Evolutionary conservation across 2,329 filamentous ascomycete species (phyloP), one percentile per base, ranked within the genome.

Genomic region (Colletotrichum australisinense): DNA sequence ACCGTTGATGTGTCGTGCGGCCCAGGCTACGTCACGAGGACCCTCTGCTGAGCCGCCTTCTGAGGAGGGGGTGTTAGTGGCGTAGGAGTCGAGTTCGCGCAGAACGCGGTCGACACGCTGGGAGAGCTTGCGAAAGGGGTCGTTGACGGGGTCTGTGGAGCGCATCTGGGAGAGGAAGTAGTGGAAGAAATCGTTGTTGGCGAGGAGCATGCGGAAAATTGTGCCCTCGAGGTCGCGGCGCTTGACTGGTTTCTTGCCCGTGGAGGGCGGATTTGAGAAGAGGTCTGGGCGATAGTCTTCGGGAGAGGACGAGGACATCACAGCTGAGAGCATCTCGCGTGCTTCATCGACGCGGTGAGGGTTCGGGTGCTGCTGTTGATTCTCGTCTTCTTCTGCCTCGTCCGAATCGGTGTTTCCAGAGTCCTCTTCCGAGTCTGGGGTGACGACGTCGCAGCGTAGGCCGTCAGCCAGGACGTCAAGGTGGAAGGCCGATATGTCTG

Each of bases 111-210:
- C 82, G 12, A 86, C 83, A 9, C 87, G 85, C 73, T 86, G 85
- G 53, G 85, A 82, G 22, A 89, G 84, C 59, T 83, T 84, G 62
- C 85, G 83, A 72, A 89, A 89, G 4, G 83, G 83, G 73, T 88
- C 85, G 53, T 84, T 84, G 42, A 86, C 80, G 28, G 81, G 80
- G 69, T 87, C 86, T 59, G 81, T 79, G 2, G 87, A 82, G n/a
- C 81, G 80, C 67, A 87, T 83, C 9, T 84, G 80, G 19, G 84
- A 83, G 58, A 85, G 82, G 72, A 90, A 87, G 80, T 88, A 87
- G 64, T 87, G 81, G 77, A 90, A 88, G 80, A 90, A 86, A 53
- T 86, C 84, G 77, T 88, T 83, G 76, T 89, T 89, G 74, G 86
- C 83, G 26, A 90, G 81, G 19, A 90, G 82, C 80, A 90, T 88